Evolutionary conservation across 129 eudicot species (phyloP).

Genomic region (Tagetes patula): DNA sequence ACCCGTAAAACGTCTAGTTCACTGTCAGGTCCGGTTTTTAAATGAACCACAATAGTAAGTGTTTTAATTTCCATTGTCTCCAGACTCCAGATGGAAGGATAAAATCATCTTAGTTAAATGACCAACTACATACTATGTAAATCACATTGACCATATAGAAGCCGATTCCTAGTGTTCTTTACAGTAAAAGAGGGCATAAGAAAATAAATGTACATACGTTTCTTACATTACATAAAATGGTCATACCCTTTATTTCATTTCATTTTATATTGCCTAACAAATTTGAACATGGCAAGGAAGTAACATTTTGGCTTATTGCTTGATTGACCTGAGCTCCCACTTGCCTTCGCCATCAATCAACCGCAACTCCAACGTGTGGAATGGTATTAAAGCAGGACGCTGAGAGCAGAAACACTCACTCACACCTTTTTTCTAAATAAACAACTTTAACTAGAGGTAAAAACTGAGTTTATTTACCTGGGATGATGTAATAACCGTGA

Average conservation of each 20-base stretch:
- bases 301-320: constrained; percentile 37
- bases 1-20: too few species aligned
- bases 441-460: neutral
- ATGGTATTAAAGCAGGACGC: constrained; percentile 98
- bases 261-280: neutral
- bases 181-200: constrained; percentile 8
- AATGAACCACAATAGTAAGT: too few species aligned
- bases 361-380: constrained; percentile 74
- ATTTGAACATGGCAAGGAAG: neutral
- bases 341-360: constrained; percentile 93
- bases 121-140: too few species aligned
- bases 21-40: too few species aligned
- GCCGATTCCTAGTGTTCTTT: constrained; percentile 13
- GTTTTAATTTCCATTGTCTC: too few species aligned
- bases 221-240: constrained; percentile 44
- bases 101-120: too few species aligned
- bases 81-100: too few species aligned
- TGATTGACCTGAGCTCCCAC: constrained; percentile 90
- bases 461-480: constrained; percentile 48
- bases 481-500: constrained; percentile 88
- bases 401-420: constrained; percentile 26
- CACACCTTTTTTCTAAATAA: neutral
- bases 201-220: constrained; percentile 36
- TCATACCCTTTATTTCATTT: constrained; percentile 24
- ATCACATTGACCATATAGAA: neutral